A percentile compares a stretch with the other conserved stretches of the same genome.
Conservation (phyloP, 495 filamentous ascomycete species). For the Penicillium waksmanii region DNA sequence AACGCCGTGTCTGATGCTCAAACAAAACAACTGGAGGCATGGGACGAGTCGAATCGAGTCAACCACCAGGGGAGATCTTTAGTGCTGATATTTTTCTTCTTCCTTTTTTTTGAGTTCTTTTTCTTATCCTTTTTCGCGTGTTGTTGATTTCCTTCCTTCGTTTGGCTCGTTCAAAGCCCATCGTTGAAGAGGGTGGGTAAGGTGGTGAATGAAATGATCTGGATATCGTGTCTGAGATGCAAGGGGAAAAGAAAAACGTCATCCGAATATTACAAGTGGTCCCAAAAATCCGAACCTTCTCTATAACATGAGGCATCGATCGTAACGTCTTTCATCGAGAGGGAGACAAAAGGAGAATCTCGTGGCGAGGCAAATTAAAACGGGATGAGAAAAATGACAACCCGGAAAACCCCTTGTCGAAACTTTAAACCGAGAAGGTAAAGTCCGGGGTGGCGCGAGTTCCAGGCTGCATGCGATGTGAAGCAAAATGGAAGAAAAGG, state of each 20-base stretch:
- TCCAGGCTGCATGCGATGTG: slow-evolving; percentile 28
- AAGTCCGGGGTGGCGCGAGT: slow-evolving; percentile 4
- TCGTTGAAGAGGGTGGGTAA: neutral
- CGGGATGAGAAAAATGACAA: neutral
- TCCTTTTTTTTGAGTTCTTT: slow-evolving; percentile 14
- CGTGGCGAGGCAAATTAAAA: slow-evolving; percentile 39
- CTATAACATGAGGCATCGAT: slow-evolving; percentile 55
- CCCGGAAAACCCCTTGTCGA: neutral
- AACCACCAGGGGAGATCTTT: slow-evolving; percentile 22
- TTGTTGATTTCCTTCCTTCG: slow-evolving; percentile 7
- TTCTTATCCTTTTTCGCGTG: neutral
- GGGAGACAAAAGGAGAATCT: slow-evolving; percentile 22
- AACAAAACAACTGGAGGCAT: slow-evolving; percentile 15
- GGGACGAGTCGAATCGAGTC: slow-evolving; percentile 3
- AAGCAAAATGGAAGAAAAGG: slow-evolving; percentile 16
- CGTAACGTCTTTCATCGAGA: slow-evolving; percentile 49
- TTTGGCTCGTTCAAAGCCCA: slow-evolving; percentile 5
- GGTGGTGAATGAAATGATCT: neutral
- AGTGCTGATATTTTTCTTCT: slow-evolving; percentile 16
- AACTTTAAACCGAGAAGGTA: slow-evolving; percentile 14
- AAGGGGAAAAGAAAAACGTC: slow-evolving; percentile 24
- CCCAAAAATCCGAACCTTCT: slow-evolving; percentile 39
- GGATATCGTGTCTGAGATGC: slow-evolving; percentile 20
- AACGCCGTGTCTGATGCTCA: slow-evolving; percentile 38
- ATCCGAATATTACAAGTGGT: slow-evolving; percentile 38